Percentiles rank a stretch among this genome's conserved stretches.
phyloP scores from a whole-genome alignment of 129 eudicot genomes.

The Escallonia herrerae region DNA sequence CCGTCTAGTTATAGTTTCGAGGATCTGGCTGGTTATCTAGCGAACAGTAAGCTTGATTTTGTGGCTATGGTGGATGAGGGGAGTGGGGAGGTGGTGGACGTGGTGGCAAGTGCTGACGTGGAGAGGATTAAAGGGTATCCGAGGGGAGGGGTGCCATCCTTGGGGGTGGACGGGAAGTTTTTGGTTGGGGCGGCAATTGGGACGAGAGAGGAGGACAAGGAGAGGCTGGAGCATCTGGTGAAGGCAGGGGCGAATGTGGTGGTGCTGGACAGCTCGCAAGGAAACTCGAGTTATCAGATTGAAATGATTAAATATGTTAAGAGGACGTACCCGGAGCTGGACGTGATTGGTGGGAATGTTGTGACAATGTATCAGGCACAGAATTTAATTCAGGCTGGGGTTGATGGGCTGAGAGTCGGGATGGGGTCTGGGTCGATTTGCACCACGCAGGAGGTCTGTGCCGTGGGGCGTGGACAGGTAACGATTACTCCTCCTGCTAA shows the following conservation, averaged over 20 bases:
- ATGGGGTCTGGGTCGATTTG: constrained; percentile 99
- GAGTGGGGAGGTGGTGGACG: constrained; percentile 44
- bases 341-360: constrained; percentile 91
- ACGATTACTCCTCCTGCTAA: background rate
- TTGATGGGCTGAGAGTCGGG: constrained; percentile 91
- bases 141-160: constrained; percentile 57
- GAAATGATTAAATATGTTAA: constrained; percentile 85
- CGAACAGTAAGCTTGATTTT: constrained; percentile 34
- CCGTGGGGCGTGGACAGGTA: constrained; percentile 98
- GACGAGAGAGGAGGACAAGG: constrained; percentile 76
- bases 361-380: constrained; percentile 81
- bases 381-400: constrained; percentile 86
- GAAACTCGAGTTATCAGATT: constrained; percentile 80
- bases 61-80: constrained; percentile 55
- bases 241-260: constrained; percentile 69
- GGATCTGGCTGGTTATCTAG: constrained; percentile 66
- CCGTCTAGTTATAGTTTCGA: constrained; percentile 45
- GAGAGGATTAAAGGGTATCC: constrained; percentile 55
- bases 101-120: constrained; percentile 28
- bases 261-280: constrained; percentile 90
- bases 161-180: constrained; percentile 54
- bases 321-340: constrained; percentile 49
- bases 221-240: constrained; percentile 68
- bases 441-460: constrained; percentile 95
- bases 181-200: constrained; percentile 84